Base-by-base conservation (phyloP, 352 stramenopile genomes). In the Phytophthora gonapodyides region DNA sequence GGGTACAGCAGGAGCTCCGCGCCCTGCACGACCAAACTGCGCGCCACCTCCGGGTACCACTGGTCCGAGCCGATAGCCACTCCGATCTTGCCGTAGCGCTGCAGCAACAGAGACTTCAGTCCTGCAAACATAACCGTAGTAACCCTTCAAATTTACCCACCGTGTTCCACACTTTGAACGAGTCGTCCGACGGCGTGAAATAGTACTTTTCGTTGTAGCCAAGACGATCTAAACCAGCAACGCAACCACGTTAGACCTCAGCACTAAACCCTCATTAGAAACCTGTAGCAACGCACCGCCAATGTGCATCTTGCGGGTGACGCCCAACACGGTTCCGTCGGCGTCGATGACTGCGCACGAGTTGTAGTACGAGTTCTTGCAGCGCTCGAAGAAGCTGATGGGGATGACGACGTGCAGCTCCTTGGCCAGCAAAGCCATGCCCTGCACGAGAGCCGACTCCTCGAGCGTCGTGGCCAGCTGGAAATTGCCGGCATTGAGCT, bases 171-270 rank as follows among this genome's bases (percentile, higher is more conserved):
- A 97, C 90, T 76, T 87, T 88, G 63, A 97, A 94, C 41, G 87
- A 72, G 59, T 91, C 89, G 64, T 97, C 88, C 1, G 89, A 90
- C 1, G 92, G 92, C 47, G 82, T 96, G 61, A 97, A 97, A 76
- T 97, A 97, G 67, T 97, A 97, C 64, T 96, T 96, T 46, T 97
- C 88, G 46, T 95, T 93, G 79, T 91, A 94, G 13, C 91, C 91
- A 33, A 96, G 84, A 9, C 89, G 88, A 67, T 97, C 88, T 88
- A 33, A n/a, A 27, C 6, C 33, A 21, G 40, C 33, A 42, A 63
- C 17, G 13, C 17, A 55, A 21, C 31, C 35, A 44, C 15, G 35
- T 45, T 15, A 38, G 31, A 3, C 41, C 4, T 35, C 13, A 9
- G 24, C 19, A 36, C 38, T 34, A 31, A 31, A 31, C 5, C 3